Base-by-base conservation (phyloP, 31 red algal genomes). In the Porphyra umbilicalis region DNA sequence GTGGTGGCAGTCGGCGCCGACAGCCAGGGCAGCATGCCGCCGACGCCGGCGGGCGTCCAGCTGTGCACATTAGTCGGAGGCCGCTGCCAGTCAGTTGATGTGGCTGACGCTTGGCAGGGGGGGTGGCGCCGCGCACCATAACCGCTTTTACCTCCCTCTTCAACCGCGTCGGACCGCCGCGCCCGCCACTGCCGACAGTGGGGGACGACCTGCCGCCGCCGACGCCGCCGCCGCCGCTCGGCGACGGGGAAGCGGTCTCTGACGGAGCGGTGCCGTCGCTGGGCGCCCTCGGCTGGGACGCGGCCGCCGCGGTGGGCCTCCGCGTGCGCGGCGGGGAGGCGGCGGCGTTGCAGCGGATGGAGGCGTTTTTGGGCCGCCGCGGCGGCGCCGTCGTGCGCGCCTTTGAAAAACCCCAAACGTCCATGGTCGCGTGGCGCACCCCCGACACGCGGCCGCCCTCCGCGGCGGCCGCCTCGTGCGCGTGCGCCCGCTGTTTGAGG, bases 361-460 rank as follows among this genome's bases (percentile, higher is more conserved):
- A 90, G 35, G 25, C 29, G 34, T 93, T 88, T 39, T 79, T 90
- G 35, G 32, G 57, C 9, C 79, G 46, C 80, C 37, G 92, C 35
- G 36, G 84, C 33, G 84, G 85, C 37, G 36, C 80, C 11, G 81
- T 36, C 18, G 90, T 76, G 8, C 83, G 83, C 6, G 31, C 33
- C 1, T 97, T 97, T 79, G 81, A 83, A 15, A 97, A 97, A 80
- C 94, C 94, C 5, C 57, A 90, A n/a, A 97, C 94, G 32, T 84
- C 37, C 36, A 92, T 92, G 34, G 82, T 83, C 11, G 77, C 88
- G 18, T 90, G 80, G 74, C 78, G 76, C 29, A 33, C 77, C 33
- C 83, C 86, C 38, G 86, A 88, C 15, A 98, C 96, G 67, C 35
- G 13, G 39, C 35, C 20, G 81, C 34, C 36, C n/a, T 25, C 1